Evolutionary conservation across 805 yeast species (phyloP), one percentile per base, ranked within the genome.

Genomic region (Alloascoidea hylecoeti): DNA sequence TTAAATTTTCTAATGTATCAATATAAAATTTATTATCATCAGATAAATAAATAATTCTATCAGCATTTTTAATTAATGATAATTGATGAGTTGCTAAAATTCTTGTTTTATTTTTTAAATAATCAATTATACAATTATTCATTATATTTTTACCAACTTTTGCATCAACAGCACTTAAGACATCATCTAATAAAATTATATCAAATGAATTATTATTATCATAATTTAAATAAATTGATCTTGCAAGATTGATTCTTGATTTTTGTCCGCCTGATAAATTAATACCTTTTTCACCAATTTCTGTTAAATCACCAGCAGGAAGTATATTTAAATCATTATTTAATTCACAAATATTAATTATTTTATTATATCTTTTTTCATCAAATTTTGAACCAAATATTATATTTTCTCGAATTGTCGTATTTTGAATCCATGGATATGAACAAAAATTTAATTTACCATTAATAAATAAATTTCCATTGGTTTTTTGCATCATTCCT

Each of bases 191-290:
- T 36, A 84, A 54, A 12, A 81, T 60, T 32, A 81, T 70, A 44
- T 80, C 84, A 15, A 69, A 63, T n/a, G n/a, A n/a, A n/a, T n/a
- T n/a, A n/a, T n/a, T n/a, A n/a, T n/a, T n/a, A n/a, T 23, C 30
- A 9, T n/a, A 9, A 32, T 70, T 65, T 15, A 73, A 69, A 48
- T 84, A 84, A 1, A 79, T 83, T 2, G 92, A 81, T 47, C 95
- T 69, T 1, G 95, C 95, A 38, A 84, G 61, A 48, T 75, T 77
- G 44, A 84, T 76, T 53, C 95, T 72, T 0, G 94, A 89, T 60
- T 84, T 85, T 53, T 84, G 95, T 36, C 95, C 95, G 38, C 95
- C 95, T 5, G 92, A 80, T 35, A 84, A 59, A 0, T 92, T 85
- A 41, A 85, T 78, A 48, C 95, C 95, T 44, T 88, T 68, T 53